Evolutionary conservation across 1,284 basidiomycete species (phyloP), one percentile per base, ranked within the genome.

Genomic region (Bjerkandera adusta): DNA sequence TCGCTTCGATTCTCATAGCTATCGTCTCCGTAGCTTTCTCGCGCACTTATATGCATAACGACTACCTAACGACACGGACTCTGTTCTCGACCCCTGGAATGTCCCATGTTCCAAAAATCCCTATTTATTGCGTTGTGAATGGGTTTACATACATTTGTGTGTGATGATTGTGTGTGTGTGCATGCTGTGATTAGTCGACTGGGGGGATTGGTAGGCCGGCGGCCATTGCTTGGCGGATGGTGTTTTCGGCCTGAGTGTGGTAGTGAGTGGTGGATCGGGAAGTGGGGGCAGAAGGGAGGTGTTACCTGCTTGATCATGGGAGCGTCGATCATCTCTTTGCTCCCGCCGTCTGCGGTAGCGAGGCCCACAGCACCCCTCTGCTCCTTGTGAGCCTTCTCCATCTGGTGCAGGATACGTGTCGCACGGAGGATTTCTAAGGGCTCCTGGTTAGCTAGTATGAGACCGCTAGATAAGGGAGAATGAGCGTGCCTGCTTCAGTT

Each of bases 221-320:
- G 25, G 78, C 75, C 49, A 68, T 66, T 0, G 90, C 90, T 41
- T 82, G 68, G 0, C 68, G 66, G 26, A 94, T 70, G 4, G 76
- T 76, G 39, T 79, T 81, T 58, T 81, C 72, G 1, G 91, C 91
- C 83, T 88, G 61, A 42, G 40, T 3, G 5, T 11, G 26, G 15
- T 20, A 21, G 34, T 12, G 40, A 15, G 4, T 34, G 2, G 5
- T 16, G 24, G 25, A 12, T 32, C 16, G 39, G 37, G 22, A 49
- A 33, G 13, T n/a, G 2, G 16, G 26, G 16, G 16, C 15, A 4
- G 13, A 21, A 66, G 66, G 36, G 47, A 8, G 32, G n/a, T 57
- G 68, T 32, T 47, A 82, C 87, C 76, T 90, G 88, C 63, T 91
- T 89, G 48, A 94, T 73, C 85, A 96, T 90, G 0, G 93, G 92